Evolutionary conservation across 2,329 filamentous ascomycete species (phyloP).

Genomic region (Coniochaeta sp.): DNA sequence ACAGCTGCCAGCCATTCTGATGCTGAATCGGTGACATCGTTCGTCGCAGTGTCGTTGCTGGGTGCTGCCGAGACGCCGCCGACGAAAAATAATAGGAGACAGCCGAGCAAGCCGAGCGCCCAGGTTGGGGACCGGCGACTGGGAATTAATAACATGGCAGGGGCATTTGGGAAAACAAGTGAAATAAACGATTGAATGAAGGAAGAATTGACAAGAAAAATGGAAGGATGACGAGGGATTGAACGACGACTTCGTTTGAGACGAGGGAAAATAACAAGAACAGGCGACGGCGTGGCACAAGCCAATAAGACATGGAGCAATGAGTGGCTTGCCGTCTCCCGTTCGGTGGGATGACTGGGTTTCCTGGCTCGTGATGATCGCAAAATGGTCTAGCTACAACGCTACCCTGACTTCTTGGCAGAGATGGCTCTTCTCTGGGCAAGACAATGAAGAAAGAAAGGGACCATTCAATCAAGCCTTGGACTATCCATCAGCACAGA

Average conservation of each 20-base stretch:
- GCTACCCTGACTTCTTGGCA: not conserved
- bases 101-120: not conserved
- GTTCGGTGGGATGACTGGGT: not conserved
- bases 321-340: too few species aligned
- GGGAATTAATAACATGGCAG: not conserved
- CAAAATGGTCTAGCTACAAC: not conserved
- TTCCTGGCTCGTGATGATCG: not conserved
- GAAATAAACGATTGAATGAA: not conserved
- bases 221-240: not conserved
- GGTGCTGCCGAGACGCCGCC: not conserved
- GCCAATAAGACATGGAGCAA: not conserved
- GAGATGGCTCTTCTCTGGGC: not conserved
- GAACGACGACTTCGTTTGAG: not conserved
- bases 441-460: not conserved
- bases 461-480: too few species aligned
- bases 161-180: not conserved
- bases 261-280: not conserved
- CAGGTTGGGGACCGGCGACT: not conserved
- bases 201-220: too few species aligned
- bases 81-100: not conserved
- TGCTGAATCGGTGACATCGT: not conserved
- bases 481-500: not conserved
- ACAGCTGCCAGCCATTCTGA: constrained; percentile 10
- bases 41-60: not conserved
- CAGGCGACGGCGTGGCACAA: not conserved